Percentiles rank a stretch among this genome's conserved stretches.
Conservation (phyloP, 495 filamentous ascomycete genomes). For the Aspergillus panamensis region DNA sequence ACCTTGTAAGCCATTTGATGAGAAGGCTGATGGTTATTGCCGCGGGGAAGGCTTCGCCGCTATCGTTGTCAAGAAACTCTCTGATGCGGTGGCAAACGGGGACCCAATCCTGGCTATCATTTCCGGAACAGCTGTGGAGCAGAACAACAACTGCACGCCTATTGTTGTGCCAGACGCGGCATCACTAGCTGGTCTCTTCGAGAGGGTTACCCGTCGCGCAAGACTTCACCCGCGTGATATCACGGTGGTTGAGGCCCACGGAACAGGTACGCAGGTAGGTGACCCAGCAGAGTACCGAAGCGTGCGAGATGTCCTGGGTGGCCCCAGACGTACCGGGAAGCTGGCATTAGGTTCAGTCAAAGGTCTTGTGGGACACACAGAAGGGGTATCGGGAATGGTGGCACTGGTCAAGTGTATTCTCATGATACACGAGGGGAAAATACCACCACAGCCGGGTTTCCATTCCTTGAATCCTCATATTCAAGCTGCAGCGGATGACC, state of each 20-base stretch:
- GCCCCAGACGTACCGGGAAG: conserved; percentile 18
- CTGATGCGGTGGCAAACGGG: conserved; percentile 58
- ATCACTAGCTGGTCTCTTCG: conserved; percentile 58
- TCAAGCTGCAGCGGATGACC: conserved; percentile 27
- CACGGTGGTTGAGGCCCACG: conserved; percentile 73
- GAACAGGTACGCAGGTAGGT: conserved; percentile 70
- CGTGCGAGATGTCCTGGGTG: conserved; percentile 36
- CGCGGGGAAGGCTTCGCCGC: conserved; percentile 63
- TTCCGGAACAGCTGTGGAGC: conserved; percentile 58
- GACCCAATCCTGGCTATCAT: conserved; percentile 64
- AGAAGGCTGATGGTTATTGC: conserved; percentile 69
- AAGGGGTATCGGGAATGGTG: conserved; percentile 46
- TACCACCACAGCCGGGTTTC: conserved; percentile 44
- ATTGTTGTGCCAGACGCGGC: conserved; percentile 66
- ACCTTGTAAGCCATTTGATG: conserved; percentile 67
- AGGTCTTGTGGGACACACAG: conserved; percentile 49
- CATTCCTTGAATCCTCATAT: conserved; percentile 38
- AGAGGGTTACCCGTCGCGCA: conserved; percentile 52
- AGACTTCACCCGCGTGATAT: conserved; percentile 59
- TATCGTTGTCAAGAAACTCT: conserved; percentile 63
- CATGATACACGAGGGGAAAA: conserved; percentile 45
- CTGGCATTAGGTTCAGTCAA: conserved; percentile 45
- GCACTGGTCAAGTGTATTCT: conserved; percentile 45
- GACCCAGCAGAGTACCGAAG: conserved; percentile 60
- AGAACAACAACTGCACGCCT: conserved; percentile 62